Percentiles rank a stretch among this genome's conserved stretches.
These are phyloP conservation scores for Lithohypha guttulata DNA, from an alignment of 2,329 filamentous ascomycete species.

Conservation along the genomic window DNA sequence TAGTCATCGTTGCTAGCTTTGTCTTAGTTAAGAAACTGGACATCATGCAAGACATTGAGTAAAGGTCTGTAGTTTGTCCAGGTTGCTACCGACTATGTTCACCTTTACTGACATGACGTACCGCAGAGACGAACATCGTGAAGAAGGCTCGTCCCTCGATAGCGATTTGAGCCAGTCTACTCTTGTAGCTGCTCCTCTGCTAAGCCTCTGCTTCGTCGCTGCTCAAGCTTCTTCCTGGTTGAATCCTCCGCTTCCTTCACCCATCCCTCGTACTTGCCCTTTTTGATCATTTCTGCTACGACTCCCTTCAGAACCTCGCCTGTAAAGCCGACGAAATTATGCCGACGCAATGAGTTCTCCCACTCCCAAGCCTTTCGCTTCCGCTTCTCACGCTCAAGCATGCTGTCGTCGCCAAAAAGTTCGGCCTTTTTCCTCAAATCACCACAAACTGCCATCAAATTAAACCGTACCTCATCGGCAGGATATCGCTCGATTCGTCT, in stretches of 20 bases:
- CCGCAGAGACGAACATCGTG: too few species aligned
- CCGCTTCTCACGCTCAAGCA: constrained; percentile 65
- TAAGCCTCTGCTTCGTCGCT: constrained; percentile 16
- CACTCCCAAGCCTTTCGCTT: constrained; percentile 84
- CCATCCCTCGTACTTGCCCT: constrained; percentile 65
- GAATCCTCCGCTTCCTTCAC: constrained; percentile 56
- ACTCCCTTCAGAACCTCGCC: constrained; percentile 84
- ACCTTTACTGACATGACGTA: too few species aligned
- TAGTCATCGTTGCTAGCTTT: too few species aligned
- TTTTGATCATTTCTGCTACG: constrained; percentile 58
- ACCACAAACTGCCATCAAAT: constrained; percentile 81
- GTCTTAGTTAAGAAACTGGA: too few species aligned
- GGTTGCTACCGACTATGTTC: too few species aligned
- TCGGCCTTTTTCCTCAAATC: constrained; percentile 67
- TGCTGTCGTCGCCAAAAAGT: constrained; percentile 72
- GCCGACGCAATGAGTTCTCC: constrained; percentile 82
- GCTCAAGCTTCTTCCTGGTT: constrained; percentile 32
- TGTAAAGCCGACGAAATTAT: constrained; percentile 95
- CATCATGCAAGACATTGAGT: too few species aligned
- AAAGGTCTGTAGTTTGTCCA: too few species aligned
- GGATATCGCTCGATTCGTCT: constrained; percentile 77
- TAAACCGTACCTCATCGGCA: constrained; percentile 81
- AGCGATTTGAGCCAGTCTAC: too few species aligned
- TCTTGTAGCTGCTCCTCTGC: constrained; percentile 8
- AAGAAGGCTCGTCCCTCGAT: too few species aligned